These are phyloP conservation scores for Aspergillus phoenicis DNA, from an alignment of 2,329 filamentous ascomycete species.

Conservation along the genomic window DNA sequence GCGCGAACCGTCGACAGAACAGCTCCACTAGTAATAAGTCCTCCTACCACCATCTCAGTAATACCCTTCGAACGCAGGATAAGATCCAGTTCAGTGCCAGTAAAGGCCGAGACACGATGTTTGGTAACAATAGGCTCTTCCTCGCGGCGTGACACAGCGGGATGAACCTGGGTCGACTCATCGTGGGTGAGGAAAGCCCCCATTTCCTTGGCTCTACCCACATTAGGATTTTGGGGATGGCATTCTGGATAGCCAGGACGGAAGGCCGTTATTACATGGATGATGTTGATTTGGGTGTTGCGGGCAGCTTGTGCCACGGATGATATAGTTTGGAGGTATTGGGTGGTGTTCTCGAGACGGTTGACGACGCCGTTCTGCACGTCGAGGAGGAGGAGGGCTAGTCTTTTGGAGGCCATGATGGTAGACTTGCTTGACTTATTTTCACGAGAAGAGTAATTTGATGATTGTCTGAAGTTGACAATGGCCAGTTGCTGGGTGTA, in stretches of 20 bases:
- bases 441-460: background rate
- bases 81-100: slow-evolving; percentile 39
- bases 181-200: background rate
- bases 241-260: slow-evolving; percentile 36
- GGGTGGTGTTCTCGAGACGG: background rate
- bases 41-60: slow-evolving; percentile 35
- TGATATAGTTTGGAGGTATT: background rate
- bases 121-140: slow-evolving; percentile 39
- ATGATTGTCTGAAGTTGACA: too few relatives aligned
- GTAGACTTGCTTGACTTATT: background rate
- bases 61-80: slow-evolving; percentile 34
- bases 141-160: slow-evolving; percentile 20
- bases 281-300: background rate
- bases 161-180: slow-evolving; percentile 25
- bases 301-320: background rate
- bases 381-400: background rate
- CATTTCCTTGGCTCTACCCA: slow-evolving; percentile 3
- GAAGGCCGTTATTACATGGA: slow-evolving; percentile 40
- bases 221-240: slow-evolving; percentile 27
- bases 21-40: slow-evolving; percentile 40
- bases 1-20: slow-evolving; percentile 42
- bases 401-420: background rate
- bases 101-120: slow-evolving; percentile 40
- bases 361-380: background rate
- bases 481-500: background rate